Conservation (phyloP, 306 rosid genomes). For the Fragaria iinumae region DNA sequence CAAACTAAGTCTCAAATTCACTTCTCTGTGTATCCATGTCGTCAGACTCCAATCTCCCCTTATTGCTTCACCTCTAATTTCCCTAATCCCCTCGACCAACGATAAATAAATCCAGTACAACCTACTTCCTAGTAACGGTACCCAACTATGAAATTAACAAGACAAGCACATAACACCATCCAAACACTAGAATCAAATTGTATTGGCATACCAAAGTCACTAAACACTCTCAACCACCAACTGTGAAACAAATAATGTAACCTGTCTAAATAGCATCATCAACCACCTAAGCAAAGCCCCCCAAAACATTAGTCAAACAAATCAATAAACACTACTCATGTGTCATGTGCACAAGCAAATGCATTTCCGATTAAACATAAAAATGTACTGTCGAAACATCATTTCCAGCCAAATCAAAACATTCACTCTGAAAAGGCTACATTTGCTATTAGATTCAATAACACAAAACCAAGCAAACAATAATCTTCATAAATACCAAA, state of each 20-base stretch:
- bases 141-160: neutral
- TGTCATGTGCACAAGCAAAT: neutral
- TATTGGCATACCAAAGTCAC: neutral
- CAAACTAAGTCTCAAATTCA: neutral
- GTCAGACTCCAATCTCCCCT: neutral
- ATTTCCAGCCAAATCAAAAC: neutral
- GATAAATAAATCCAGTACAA: too few species aligned
- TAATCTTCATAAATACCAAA: conserved; percentile 25
- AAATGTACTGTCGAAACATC: neutral
- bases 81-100: neutral
- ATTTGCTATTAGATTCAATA: neutral
- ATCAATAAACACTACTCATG: neutral
- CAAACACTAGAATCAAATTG: neutral
- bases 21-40: neutral
- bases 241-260: neutral
- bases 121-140: neutral
- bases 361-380: neutral
- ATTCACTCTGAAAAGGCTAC: neutral
- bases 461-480: neutral
- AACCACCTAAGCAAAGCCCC: neutral
- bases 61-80: neutral
- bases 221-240: neutral
- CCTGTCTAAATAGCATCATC: neutral
- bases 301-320: neutral
- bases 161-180: neutral